phyloP scores from a whole-genome alignment of 305 asterid genomes.

The Petunia hybrid region DNA sequence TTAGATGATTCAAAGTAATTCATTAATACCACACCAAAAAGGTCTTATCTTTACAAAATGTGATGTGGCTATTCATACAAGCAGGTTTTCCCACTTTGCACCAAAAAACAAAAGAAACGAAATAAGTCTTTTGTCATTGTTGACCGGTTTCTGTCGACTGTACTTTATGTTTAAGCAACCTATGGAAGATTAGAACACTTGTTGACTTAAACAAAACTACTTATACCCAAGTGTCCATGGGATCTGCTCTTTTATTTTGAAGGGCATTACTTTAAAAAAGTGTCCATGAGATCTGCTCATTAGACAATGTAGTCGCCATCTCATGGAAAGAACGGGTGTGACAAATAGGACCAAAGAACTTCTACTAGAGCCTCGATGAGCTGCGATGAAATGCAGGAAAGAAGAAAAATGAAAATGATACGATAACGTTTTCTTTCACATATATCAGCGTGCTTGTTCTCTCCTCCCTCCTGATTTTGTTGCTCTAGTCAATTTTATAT shows the following conservation, averaged over 20 bases:
- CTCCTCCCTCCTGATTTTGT: slow-evolving; percentile 12
- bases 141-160: background rate
- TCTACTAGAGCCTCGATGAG: background rate
- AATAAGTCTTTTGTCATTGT: background rate
- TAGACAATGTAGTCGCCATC: background rate
- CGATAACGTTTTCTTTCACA: background rate
- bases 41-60: slow-evolving; percentile 15
- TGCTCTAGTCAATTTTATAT: background rate
- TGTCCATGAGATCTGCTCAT: background rate
- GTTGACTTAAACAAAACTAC: background rate
- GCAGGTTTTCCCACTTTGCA: slow-evolving; percentile 16
- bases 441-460: slow-evolving; percentile 2
- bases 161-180: background rate
- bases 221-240: background rate
- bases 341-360: slow-evolving; percentile 4
- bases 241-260: slow-evolving; percentile 2
- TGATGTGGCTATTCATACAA: slow-evolving; percentile 22
- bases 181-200: background rate
- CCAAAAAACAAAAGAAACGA: slow-evolving; percentile 1
- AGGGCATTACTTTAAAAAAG: too few relatives aligned
- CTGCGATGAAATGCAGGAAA: slow-evolving; percentile 6
- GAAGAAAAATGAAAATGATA: background rate
- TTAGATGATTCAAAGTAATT: slow-evolving; percentile 4
- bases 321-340: too few relatives aligned
- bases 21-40: background rate